phyloP scores from a whole-genome alignment of 2,329 filamentous ascomycete genomes.

The Aspergillus versicolor region DNA sequence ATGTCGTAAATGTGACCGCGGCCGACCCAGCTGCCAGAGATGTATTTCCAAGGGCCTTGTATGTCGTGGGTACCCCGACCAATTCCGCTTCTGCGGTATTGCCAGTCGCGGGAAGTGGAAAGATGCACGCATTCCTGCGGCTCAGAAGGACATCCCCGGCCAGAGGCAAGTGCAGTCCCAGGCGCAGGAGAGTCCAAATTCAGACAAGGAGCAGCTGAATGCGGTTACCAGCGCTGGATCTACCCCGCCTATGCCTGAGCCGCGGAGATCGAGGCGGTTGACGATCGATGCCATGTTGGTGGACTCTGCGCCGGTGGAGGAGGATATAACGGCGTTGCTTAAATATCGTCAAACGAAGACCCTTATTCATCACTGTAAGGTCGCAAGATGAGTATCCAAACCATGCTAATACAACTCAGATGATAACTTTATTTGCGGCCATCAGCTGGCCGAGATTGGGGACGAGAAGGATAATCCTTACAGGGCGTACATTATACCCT shows the following conservation, averaged over 20 bases:
- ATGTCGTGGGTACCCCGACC: slow-evolving; percentile 33
- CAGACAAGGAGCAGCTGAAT: not conserved
- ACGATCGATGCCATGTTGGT: not conserved
- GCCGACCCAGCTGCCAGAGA: slow-evolving; percentile 29
- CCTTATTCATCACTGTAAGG: slow-evolving; percentile 25
- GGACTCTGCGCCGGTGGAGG: not conserved
- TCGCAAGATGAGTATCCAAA: no score
- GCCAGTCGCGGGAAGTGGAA: slow-evolving; percentile 34
- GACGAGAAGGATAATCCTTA: slow-evolving; percentile 27
- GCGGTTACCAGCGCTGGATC: not conserved
- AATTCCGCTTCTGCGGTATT: slow-evolving; percentile 32
- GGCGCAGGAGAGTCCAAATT: not conserved
- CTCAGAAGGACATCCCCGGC: not conserved
- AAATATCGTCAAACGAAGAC: slow-evolving; percentile 14
- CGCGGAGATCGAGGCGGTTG: not conserved
- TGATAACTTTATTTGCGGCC: slow-evolving; percentile 28
- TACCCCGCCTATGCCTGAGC: not conserved
- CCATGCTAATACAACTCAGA: slow-evolving; percentile 14
- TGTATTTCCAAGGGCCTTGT: slow-evolving; percentile 31
- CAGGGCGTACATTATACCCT: slow-evolving; percentile 27
- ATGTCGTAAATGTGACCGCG: slow-evolving; percentile 32
- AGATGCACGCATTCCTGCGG: slow-evolving; percentile 21
- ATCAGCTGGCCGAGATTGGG: slow-evolving; percentile 29
- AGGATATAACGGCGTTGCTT: slow-evolving; percentile 5
- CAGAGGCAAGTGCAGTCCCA: not conserved